A percentile compares a stretch with the other conserved stretches of the same genome.
These are phyloP conservation scores for Apophysomyces variabilis DNA, from an alignment of 371 early-diverging fungal genomes.

Conservation along the genomic window DNA sequence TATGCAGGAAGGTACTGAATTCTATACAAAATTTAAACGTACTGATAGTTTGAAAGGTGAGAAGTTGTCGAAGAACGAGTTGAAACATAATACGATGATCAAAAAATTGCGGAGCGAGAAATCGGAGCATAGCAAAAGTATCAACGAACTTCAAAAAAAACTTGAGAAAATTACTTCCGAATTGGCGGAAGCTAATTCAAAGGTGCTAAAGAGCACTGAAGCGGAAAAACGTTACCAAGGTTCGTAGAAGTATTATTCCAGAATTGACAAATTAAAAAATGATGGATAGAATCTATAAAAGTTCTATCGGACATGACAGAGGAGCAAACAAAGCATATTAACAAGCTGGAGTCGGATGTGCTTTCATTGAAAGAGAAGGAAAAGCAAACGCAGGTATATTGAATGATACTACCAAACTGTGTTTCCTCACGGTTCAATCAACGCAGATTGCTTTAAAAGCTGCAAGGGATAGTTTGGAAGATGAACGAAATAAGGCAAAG, in stretches of 20 bases:
- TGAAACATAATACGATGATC: constrained; percentile 72
- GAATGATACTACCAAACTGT: constrained; percentile 16
- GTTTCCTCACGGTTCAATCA: not conserved
- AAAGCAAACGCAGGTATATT: constrained; percentile 56
- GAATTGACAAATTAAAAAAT: not conserved
- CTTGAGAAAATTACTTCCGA: constrained; percentile 58
- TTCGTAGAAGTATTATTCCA: constrained; percentile 12
- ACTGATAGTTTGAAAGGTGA: constrained; percentile 57
- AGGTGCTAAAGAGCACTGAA: constrained; percentile 50
- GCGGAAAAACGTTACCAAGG: constrained; percentile 62
- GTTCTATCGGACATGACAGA: constrained; percentile 57
- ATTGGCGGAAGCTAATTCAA: constrained; percentile 58
- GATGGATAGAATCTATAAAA: constrained; percentile 51
- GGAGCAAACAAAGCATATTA: constrained; percentile 69
- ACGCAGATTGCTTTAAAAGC: constrained; percentile 23
- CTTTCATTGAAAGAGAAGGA: constrained; percentile 42
- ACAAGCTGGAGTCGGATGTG: constrained; percentile 64
- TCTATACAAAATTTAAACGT: not conserved
- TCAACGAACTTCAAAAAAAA: constrained; percentile 63
- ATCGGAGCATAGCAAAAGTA: constrained; percentile 62
- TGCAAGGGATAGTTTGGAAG: constrained; percentile 29
- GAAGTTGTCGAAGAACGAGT: constrained; percentile 77
- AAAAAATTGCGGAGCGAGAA: constrained; percentile 76
- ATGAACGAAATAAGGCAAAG: constrained; percentile 44
- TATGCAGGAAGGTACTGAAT: constrained; percentile 62